Percentiles rank a stretch among this genome's conserved stretches.
Conservation (phyloP, 1,284 basidiomycete species). For the Tranzscheliella williamsii region DNA sequence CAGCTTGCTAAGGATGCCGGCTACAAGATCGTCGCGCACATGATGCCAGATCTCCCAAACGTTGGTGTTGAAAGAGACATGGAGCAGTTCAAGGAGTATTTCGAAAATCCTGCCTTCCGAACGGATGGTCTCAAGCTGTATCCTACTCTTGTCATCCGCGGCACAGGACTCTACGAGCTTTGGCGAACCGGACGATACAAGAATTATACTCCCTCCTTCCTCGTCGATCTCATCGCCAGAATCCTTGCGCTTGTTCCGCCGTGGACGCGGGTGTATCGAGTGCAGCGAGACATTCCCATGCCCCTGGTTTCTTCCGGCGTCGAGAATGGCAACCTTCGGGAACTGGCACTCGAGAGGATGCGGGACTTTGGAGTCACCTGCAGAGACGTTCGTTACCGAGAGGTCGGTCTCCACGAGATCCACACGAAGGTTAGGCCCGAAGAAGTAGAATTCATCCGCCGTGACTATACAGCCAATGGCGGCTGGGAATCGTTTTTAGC, state of each 20-base stretch:
- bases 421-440: conserved; percentile 96
- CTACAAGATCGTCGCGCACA: conserved; percentile 81
- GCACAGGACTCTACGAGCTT: conserved; percentile 93
- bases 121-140: conserved; percentile 98
- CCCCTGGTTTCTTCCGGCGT: conserved; percentile 78
- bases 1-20: conserved; percentile 98
- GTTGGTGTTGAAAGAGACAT: conserved; percentile 95
- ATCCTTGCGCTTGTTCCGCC: conserved; percentile 96
- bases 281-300: conserved; percentile 63
- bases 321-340: conserved; percentile 96
- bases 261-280: conserved; percentile 98
- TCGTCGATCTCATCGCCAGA: conserved; percentile 94
- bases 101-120: conserved; percentile 96
- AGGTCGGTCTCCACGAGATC: conserved; percentile 98
- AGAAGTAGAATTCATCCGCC: conserved; percentile 91
- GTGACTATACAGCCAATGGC: conserved; percentile 90
- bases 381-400: conserved; percentile 93
- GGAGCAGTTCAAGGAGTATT: conserved; percentile 97
- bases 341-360: conserved; percentile 94
- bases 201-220: conserved; percentile 96
- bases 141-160: conserved; percentile 95
- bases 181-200: conserved; percentile 97
- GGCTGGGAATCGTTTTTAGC: conserved; percentile 99
- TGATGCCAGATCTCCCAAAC: conserved; percentile 75
- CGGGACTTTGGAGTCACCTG: conserved; percentile 98